Evolutionary conservation across 805 yeast species (phyloP), one percentile per base, ranked within the genome.

Genomic region (Ogataea polymorpha): DNA sequence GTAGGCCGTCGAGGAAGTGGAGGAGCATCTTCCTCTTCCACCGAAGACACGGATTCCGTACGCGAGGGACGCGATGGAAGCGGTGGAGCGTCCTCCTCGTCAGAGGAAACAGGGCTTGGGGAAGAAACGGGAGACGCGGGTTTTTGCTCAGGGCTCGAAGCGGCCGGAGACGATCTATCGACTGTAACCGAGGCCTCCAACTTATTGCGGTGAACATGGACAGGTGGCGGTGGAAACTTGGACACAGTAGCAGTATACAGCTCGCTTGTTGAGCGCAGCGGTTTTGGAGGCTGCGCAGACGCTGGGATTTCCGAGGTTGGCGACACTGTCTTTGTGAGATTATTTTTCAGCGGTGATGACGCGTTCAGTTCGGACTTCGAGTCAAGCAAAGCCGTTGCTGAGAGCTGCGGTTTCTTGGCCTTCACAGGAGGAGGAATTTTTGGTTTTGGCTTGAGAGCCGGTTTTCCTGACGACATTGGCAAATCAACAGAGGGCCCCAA

Each of bases 371-470:
- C 24, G 10, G 41, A 32, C 3, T 15, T 25, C 17, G 24, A 15
- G 15, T 26, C 23, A 11, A 13, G 11, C 6, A 24, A 14, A 18
- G 16, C 15, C 10, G 35, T n/a, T 16, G 13, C 38, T 13, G 42
- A 27, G 21, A 51, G 36, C 7, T 37, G 30, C 14, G 62, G 62
- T 37, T 59, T 59, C 40, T 57, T 58, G 6, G 51, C 48, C 11
- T 37, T 44, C 3, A 58, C 35, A 16, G 57, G 54, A 0, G 63
- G 61, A 5, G 62, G 55, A 8, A 56, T 39, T 44, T 54, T 61
- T n/a, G 68, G 65, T 26, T 57, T 62, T 9, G 65, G 65, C 24
- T 59, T 61, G 18, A 59, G 49, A 6, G 61, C 61, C n/a, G 67
- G 65, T 15, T 54, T 55, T 37, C 50, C 53, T 29, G 55, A 42